Conservation (phyloP, 2,329 filamentous ascomycete species). For the Emergomyces orientalis region DNA sequence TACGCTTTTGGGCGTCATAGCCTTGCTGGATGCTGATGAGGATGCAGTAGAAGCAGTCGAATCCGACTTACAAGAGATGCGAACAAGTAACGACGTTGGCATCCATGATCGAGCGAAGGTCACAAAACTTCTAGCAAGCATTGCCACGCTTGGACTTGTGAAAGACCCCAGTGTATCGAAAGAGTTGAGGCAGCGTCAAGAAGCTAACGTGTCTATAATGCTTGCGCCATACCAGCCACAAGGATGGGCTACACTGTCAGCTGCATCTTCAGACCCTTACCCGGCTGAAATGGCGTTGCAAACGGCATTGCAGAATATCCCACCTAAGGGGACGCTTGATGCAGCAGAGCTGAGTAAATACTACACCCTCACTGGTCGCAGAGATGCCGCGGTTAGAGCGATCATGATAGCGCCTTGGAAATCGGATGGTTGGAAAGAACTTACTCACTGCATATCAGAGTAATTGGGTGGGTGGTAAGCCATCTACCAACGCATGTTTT, state of each 20-base stretch:
- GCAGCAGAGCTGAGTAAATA: constrained; percentile 62
- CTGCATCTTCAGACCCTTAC: constrained; percentile 45
- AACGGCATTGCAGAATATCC: constrained; percentile 65
- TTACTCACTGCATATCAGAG: constrained; percentile 24
- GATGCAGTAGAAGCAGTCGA: constrained; percentile 73
- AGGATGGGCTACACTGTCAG: constrained; percentile 69
- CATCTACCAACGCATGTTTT: not conserved
- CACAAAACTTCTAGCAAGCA: constrained; percentile 63
- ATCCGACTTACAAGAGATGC: constrained; percentile 63
- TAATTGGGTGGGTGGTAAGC: not conserved
- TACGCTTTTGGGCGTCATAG: constrained; percentile 73
- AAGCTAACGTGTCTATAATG: constrained; percentile 69
- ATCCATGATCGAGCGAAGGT: constrained; percentile 58
- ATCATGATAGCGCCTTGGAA: constrained; percentile 77
- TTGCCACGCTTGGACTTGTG: constrained; percentile 51
- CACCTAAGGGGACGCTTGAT: constrained; percentile 59
- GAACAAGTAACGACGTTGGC: constrained; percentile 56
- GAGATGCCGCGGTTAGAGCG: constrained; percentile 65
- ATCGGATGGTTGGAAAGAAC: constrained; percentile 51
- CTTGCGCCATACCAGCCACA: constrained; percentile 68
- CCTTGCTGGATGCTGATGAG: constrained; percentile 66
- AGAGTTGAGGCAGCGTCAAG: constrained; percentile 47
- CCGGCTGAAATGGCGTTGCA: constrained; percentile 69
- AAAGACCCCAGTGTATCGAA: constrained; percentile 32
- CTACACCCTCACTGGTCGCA: constrained; percentile 62